Base-by-base conservation (phyloP, 345 rosid species). In the Citrus australasica region DNA sequence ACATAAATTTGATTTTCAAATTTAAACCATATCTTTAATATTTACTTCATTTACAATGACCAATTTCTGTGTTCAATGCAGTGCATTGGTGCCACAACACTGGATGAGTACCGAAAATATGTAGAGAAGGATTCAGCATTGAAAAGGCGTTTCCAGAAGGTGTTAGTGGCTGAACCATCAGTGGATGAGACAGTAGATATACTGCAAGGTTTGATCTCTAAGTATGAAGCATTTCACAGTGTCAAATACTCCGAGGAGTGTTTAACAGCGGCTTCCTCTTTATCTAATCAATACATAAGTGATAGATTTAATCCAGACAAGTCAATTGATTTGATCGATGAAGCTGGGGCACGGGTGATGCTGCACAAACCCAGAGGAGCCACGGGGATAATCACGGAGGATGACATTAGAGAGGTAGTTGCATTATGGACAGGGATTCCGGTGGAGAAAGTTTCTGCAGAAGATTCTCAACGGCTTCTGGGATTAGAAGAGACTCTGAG, bases 321-420 rank as follows among this genome's bases (percentile, higher is more conserved):
- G 76, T 91, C 97, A 38, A 87, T 91, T 38, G 94, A 92, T 75
- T 81, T 92, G 83, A 81, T 89, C 35, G 97, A 92, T 84, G 94
- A 92, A 87, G 92, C 92, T 33, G 94, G 92, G 68, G 85, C 97
- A 32, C 83, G 92, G 24, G 82, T 86, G 27, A 24, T 3, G 24
- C 14, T 38, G 7, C 40, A 60, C 61, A 33, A 40, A 60, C 30
- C 38, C 6, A 60, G 27, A 17, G 37, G 21, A 22, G 32, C n/a
- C 17, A 25, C 51, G 7, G 21, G 56, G 19, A 6, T 73, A 5
- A 83, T 88, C 38, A 83, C 81, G 1, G 87, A 86, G 67, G 78
- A n/a, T 3, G 73, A 83, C 38, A 83, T 86, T 5, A 78, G 79
- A 46, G 74, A 85, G 28, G 74, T 82, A 10, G 86, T 86, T 10